Percentiles rank a stretch among this genome's conserved stretches.
Conservation (phyloP, 2,329 filamentous ascomycete genomes). For the Cercospora janseana region DNA sequence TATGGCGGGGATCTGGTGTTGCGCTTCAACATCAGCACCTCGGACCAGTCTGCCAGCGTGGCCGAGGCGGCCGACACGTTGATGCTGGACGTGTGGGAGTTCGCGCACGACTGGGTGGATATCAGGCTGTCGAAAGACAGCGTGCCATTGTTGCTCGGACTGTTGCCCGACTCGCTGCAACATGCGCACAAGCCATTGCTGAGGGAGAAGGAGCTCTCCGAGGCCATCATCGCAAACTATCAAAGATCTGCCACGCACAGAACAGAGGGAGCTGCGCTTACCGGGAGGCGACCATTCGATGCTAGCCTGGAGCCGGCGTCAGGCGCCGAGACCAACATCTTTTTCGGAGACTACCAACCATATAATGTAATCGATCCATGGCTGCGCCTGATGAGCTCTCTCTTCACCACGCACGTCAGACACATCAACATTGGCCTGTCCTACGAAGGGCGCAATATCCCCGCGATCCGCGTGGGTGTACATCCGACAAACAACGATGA, state of each 20-base stretch:
- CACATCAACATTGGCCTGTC: constrained; percentile 77
- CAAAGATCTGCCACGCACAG: constrained; percentile 25
- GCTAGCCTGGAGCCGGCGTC: constrained; percentile 29
- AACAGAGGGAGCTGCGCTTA: constrained; percentile 8
- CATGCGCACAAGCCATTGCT: constrained; percentile 72
- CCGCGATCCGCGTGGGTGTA: constrained; percentile 72
- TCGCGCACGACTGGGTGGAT: constrained; percentile 77
- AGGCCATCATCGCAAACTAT: constrained; percentile 74
- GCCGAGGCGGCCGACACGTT: constrained; percentile 71
- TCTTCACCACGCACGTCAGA: constrained; percentile 79
- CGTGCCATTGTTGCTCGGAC: constrained; percentile 71
- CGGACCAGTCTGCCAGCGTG: constrained; percentile 67
- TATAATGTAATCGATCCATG: constrained; percentile 80
- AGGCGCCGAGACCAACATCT: constrained; percentile 59
- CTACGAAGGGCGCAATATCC: constrained; percentile 83
- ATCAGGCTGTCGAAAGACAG: constrained; percentile 74
- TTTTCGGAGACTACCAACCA: constrained; percentile 91
- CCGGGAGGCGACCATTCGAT: constrained; percentile 26
- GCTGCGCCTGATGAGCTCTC: constrained; percentile 85
- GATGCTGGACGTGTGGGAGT: constrained; percentile 88
- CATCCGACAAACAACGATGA: constrained; percentile 51
- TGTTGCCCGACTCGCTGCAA: constrained; percentile 73
- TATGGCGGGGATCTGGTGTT: constrained; percentile 85
- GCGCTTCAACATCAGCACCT: constrained; percentile 74
- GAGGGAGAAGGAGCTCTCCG: constrained; percentile 66